Conservation (phyloP, 2,329 filamentous ascomycete genomes). For the Trichoderma breve region DNA sequence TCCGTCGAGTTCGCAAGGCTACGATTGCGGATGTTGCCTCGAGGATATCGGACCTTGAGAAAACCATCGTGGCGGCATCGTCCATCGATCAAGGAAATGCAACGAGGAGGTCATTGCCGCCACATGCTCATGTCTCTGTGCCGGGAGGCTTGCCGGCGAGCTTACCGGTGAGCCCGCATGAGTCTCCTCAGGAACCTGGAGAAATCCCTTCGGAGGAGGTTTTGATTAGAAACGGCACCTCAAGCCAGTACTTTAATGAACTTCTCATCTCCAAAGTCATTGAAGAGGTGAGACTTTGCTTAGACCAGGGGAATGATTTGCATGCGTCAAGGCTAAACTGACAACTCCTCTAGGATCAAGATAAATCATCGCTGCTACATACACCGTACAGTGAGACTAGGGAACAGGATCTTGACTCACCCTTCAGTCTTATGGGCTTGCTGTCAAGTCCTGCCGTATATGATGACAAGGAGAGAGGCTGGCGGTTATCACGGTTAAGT, state of each 20-base stretch:
- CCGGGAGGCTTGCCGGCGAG: not conserved
- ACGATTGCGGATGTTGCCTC: conserved; percentile 36
- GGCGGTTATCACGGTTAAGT: conserved; percentile 27
- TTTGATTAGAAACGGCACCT: conserved; percentile 33
- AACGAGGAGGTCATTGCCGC: not conserved
- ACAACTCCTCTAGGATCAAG: conserved; percentile 18
- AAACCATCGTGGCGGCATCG: conserved; percentile 26
- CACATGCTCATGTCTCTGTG: not conserved
- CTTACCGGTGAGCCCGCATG: conserved; percentile 15
- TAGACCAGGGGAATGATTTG: not conserved
- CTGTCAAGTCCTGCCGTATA: conserved; percentile 29
- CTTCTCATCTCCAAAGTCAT: conserved; percentile 36
- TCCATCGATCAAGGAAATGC: conserved; percentile 14
- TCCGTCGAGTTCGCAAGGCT: conserved; percentile 30
- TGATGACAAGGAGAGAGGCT: conserved; percentile 21
- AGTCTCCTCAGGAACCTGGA: not conserved
- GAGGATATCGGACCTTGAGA: conserved; percentile 37
- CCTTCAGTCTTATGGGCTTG: conserved; percentile 35
- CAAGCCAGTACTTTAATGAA: conserved; percentile 40
- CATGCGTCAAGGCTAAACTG: not conserved
- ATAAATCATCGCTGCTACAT: conserved; percentile 18
- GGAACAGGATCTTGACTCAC: conserved; percentile 23
- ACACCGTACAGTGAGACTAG: conserved; percentile 15
- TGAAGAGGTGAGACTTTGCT: conserved; percentile 29
- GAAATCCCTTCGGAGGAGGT: conserved; percentile 27